Evolutionary conservation across 169 alveolate genomes (phyloP), one percentile per base, ranked within the genome.

Genomic region (Plasmodium ovale): DNA sequence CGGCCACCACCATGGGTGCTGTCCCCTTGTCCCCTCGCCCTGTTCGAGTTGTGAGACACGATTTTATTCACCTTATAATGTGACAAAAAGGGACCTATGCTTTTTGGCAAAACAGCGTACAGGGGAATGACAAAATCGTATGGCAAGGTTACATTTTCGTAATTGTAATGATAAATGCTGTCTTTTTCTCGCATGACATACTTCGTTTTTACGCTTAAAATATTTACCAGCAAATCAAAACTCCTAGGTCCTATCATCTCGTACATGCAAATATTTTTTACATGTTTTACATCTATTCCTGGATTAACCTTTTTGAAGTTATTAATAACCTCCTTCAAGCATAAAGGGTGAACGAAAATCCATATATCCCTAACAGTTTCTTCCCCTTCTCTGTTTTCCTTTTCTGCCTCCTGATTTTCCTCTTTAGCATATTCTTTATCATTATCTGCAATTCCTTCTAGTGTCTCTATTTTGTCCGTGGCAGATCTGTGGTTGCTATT

Each of bases 211-310:
- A 64, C 39, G 62, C 65, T 79, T 23, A 79, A 79, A 64, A 79
- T 64, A 51, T 79, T 79, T 68, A 44, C 12, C 23, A 79, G 42
- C 19, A 79, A 16, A 5, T 67, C 59, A 54, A 79, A 54, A 68
- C 89, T 79, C 16, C 31, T 49, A 0, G 89, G 89, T 0, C 89
- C 89, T 16, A 79, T 79, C 51, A 79, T 31, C 39, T 79, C 89
- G 29, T 79, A 79, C 89, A 79, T 79, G 39, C 89, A 79, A n/a
- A 79, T 79, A 64, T 79, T 37, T 56, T 62, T 79, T 54, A 79
- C 58, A 54, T 79, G 89, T 79, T 64, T 79, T 64, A 79, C 35
- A 64, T 25, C n/a, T 2, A 79, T 42, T 29, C 16, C n/a, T 27
- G 71, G 16, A 39, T 33, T 35, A 19, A 79, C 10, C 9, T 29